A percentile compares a stretch with the other conserved stretches of the same genome.
These are phyloP conservation scores for Cylindrotheca fusiformis DNA, from an alignment of 108 stramenopile species.

Conservation along the genomic window DNA sequence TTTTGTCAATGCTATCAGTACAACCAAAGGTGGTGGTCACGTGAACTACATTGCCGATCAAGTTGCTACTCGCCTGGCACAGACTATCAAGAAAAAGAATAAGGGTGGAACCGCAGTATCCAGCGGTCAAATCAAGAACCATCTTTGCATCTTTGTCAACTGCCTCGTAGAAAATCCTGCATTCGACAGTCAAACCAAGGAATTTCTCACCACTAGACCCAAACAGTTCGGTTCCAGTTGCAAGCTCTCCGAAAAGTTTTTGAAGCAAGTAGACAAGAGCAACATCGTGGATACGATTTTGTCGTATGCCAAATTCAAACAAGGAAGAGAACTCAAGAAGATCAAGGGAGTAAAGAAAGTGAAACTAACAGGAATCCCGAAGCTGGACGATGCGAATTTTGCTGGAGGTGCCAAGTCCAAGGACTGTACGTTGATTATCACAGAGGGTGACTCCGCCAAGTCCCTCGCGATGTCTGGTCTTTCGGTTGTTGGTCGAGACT, in stretches of 20 bases:
- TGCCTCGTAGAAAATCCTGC: constrained; percentile 96
- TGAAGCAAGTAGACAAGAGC: constrained; percentile 91
- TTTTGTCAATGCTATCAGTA: constrained; percentile 97
- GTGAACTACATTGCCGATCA: constrained; percentile 91
- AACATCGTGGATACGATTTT: constrained; percentile 86
- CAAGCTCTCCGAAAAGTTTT: constrained; percentile 76
- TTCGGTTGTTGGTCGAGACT: constrained; percentile 89
- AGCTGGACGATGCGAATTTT: constrained; percentile 96
- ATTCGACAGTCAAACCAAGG: constrained; percentile 99
- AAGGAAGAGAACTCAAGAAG: constrained; percentile 85
- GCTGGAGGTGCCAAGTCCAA: constrained; percentile 91
- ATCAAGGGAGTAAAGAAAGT: constrained; percentile 91
- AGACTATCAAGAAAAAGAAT: constrained; percentile 88
- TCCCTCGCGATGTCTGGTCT: constrained; percentile 91
- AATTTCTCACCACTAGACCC: constrained; percentile 86
- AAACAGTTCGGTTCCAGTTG: constrained; percentile 71
- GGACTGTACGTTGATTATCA: constrained; percentile 95
- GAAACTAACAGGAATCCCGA: constrained; percentile 90
- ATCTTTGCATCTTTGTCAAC: constrained; percentile 94
- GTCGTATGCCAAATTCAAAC: constrained; percentile 88
- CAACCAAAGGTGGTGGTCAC: constrained; percentile 96
- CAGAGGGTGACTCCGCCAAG: constrained; percentile 97
- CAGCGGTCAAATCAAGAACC: constrained; percentile 91
- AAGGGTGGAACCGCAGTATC: constrained; percentile 91
- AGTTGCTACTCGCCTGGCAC: constrained; percentile 56